Base-by-base conservation (phyloP, 2,329 filamentous ascomycete genomes). In the Grosmannia serpens region DNA sequence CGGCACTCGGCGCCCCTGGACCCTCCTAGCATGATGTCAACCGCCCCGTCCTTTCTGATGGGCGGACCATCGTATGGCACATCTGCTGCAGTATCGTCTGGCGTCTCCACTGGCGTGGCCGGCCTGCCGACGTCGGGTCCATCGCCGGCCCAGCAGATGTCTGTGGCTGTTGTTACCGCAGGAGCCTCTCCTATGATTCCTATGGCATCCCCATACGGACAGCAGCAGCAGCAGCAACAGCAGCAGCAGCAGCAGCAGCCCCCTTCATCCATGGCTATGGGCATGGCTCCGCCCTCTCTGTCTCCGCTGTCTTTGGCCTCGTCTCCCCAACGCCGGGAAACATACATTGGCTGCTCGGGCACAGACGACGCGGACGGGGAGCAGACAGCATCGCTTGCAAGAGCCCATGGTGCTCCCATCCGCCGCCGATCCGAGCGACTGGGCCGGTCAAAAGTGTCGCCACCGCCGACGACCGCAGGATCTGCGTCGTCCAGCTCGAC, bases 221-320 rank as follows among this genome's bases (percentile, higher is more conserved):
- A 53, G n/a, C 56, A 58, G 15, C 49, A 58, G 3, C 56, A 58
- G 24, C 56, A 52, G 11, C 47, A 41, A 15, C 56, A 44, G 6
- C 56, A 35, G 10, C 51, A 24, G 46, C 56, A 53, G 15, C 54
- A 49, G 27, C 44, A 50, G 46, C 56, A 53, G 15, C 54, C 33
- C 20, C 44, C 35, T 6, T 22, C 20, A 44, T 47, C 22, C 10
- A n/a, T 17, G n/a, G 20, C 47, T 17, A 20, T 33, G 29, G 27
- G 10, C 38, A 58, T 58, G 52, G 57, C 57, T 20, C 46, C 57
- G 52, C 46, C 46, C 4, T 55, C 33, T 17, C 31, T 53, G 20
- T 53, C 52, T 9, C 33, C 33, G 1, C 53, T 54, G 33, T 41
- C 53, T 7, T 13, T 54, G 11, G 17, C 57, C 24, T 44, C 33